Evolutionary conservation across 257 asterid genomes (phyloP).

Genomic region (Solanum chiquidenum): DNA sequence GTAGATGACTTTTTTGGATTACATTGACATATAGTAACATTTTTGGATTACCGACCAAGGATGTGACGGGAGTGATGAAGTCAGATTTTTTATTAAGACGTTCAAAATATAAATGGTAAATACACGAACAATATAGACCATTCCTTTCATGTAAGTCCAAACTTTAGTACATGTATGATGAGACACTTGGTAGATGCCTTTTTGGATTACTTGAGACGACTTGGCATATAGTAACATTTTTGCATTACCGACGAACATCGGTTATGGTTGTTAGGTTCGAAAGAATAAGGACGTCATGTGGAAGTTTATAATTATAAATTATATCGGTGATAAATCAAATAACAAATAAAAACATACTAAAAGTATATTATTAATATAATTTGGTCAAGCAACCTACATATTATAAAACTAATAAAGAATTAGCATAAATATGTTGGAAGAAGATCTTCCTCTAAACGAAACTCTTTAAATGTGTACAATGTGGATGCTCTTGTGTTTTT

Average conservation of each 20-base stretch:
- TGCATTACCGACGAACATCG: no score
- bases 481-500: neutral
- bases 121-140: neutral
- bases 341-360: no score
- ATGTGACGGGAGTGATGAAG: no score
- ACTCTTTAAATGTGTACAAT: neutral
- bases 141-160: neutral
- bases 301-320: no score
- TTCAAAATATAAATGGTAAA: no score
- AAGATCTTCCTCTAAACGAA: neutral
- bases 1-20: neutral
- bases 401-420: no score
- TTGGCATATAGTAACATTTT: neutral
- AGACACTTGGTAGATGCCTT: neutral
- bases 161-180: neutral
- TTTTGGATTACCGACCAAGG: neutral
- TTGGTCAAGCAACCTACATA: neutral
- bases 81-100: fast-evolving
- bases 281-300: fast-evolving
- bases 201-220: neutral
- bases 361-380: no score
- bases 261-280: neutral
- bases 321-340: neutral
- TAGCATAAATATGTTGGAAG: neutral
- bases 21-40: neutral